Percentiles rank a stretch among this genome's conserved stretches.
Conservation (phyloP, 2,329 filamentous ascomycete species). For the Plectosphaerella plurivora region DNA sequence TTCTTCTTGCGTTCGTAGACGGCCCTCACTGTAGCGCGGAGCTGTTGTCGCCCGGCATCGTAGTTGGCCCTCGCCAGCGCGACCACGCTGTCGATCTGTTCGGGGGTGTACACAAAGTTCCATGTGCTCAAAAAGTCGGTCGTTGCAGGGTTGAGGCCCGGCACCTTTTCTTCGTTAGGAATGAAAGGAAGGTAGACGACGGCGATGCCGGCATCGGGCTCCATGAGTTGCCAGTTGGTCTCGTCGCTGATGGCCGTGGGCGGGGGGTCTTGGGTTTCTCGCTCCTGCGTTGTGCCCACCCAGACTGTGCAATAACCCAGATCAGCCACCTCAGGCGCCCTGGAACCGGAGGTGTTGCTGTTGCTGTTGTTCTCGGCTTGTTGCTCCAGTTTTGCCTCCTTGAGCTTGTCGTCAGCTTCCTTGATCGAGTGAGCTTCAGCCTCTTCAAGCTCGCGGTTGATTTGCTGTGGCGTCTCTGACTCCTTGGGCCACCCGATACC, state of each 20-base stretch:
- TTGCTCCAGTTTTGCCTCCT: constrained; percentile 51
- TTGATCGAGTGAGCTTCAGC: constrained; percentile 58
- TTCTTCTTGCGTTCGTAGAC: constrained; percentile 91
- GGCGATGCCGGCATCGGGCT: constrained; percentile 77
- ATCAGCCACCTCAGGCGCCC: constrained; percentile 47
- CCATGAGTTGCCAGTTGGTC: constrained; percentile 65
- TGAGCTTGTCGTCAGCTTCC: constrained; percentile 61
- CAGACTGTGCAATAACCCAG: constrained; percentile 92
- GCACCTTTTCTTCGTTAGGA: constrained; percentile 67
- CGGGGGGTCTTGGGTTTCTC: constrained; percentile 48
- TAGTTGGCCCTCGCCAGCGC: constrained; percentile 83
- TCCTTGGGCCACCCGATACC: constrained; percentile 87
- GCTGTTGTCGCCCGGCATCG: constrained; percentile 72
- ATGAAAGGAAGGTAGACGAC: constrained; percentile 90
- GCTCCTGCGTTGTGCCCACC: constrained; percentile 81
- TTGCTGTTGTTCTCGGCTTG: constrained; percentile 18
- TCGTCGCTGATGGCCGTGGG: constrained; percentile 56
- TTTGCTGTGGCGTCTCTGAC: constrained; percentile 52
- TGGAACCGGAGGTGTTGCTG: constrained; percentile 33
- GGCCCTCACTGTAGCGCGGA: constrained; percentile 72
- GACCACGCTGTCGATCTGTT: constrained; percentile 84
- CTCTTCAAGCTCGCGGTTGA: constrained; percentile 60
- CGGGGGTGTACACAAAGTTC: constrained; percentile 95
- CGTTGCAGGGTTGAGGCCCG: constrained; percentile 75
- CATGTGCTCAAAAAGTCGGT: constrained; percentile 91